Base-by-base conservation (phyloP, 2,329 filamentous ascomycete genomes). In the Bipolaris victoriae region DNA sequence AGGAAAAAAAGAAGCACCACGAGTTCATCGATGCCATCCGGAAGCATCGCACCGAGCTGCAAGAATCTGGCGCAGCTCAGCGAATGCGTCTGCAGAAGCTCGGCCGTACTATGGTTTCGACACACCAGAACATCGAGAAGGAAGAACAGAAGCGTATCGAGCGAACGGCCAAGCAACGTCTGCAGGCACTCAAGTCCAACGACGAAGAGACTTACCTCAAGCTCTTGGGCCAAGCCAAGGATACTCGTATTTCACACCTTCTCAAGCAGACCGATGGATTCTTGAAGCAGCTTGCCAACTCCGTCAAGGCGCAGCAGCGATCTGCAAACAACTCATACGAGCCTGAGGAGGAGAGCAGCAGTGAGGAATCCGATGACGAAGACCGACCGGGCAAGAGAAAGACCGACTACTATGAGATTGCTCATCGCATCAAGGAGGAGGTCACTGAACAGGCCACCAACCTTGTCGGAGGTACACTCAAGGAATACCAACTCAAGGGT, bases 191-290 rank as follows among this genome's bases (percentile, higher is more conserved):
- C 76, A 98, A 97, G 81, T 94, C 95, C 70, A 96, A 99, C 87
- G 95, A 99, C 77, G 95, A 99, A 81, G 95, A 98, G 80, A 96
- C 95, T 0, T 99, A 99, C 76, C 86, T 99, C 79, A 97, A 97
- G 79, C 84, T 99, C 73, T 89, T 99, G 70, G 95, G 96, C 73
- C 94, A 99, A 78, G 95, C 95, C 71, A 99, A 99, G 83, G 95
- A 99, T 82, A 98, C 94, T 37, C 94, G 95, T 88, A 99, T 99
- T 64, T 97, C 95, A 7, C 95, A 99, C 76, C 82, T 99, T 72
- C 89, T 99, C 68, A 92, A 91, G 74, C 95, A 99, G 80, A 99
- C 95, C 49, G 94, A 99, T 77, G 93, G 93, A 51, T 99, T 99
- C 87, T 84, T 99, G 80, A 90, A 93, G 67, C 94, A 98, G 78